These are phyloP conservation scores for Magnusiomyces tetraspermus DNA, from an alignment of 1,139 yeast genomes.

Conservation along the genomic window DNA sequence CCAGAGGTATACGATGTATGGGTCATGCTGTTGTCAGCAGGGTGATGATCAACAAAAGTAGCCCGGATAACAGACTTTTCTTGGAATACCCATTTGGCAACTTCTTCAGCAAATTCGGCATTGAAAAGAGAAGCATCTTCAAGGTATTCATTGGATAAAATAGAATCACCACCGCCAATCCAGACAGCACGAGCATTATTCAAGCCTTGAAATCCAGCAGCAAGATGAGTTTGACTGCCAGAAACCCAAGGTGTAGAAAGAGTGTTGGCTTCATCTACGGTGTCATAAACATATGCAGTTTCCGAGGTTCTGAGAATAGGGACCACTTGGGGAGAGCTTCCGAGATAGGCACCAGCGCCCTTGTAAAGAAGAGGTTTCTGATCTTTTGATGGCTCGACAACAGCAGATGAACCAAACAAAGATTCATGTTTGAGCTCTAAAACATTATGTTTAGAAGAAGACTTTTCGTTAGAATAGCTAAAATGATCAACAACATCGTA, in stretches of 20 bases:
- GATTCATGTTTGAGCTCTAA: constrained; percentile 14
- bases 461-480: constrained; percentile 26
- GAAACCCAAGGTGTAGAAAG: constrained; percentile 51
- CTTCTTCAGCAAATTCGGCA: constrained; percentile 37
- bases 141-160: constrained; percentile 23
- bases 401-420: constrained; percentile 13
- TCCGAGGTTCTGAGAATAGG: constrained; percentile 65
- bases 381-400: constrained; percentile 5
- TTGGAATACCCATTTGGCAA: constrained; percentile 70
- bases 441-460: constrained; percentile 17
- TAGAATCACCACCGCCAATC: constrained; percentile 58
- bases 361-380: constrained; percentile 28
- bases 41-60: constrained; percentile 40
- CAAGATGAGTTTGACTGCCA: constrained; percentile 70
- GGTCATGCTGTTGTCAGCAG: constrained; percentile 19
- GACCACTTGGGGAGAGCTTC: constrained; percentile 48
- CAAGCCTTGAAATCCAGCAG: constrained; percentile 75
- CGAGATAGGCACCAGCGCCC: constrained; percentile 48
- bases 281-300: constrained; percentile 53
- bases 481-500: constrained; percentile 63
- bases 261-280: constrained; percentile 38
- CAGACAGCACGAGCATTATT: constrained; percentile 73
- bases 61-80: constrained; percentile 55
- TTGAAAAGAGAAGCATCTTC: constrained; percentile 20
- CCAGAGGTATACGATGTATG: constrained; percentile 22